Base-by-base conservation (phyloP, 768 basidiomycete genomes). In the Calocybe gangraenosa region DNA sequence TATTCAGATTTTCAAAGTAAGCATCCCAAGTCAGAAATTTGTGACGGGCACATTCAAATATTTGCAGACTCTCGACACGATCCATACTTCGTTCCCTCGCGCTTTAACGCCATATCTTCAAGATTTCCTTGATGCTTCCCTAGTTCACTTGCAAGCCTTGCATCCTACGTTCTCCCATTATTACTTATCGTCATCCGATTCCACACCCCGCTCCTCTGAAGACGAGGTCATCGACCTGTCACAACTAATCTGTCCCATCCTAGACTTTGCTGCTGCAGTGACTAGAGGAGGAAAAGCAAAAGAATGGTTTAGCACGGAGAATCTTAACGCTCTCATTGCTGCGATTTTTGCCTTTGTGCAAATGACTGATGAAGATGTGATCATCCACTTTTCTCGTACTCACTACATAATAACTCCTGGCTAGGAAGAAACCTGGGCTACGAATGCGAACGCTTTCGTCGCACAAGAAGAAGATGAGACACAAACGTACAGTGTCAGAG, bases 391-490 rank as follows among this genome's bases (percentile, higher is more conserved):
- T 52, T 9, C 38, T 28, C 22, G 43, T 42, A 23, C n/a, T n/a
- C n/a, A n/a, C 46, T 49, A 39, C 43, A 47, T 20, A 21, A 32
- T 39, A 31, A 21, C 22, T 28, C 14, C 15, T 5, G 20, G 17
- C 37, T 50, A 97, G 92, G 92, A 93, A 59, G 91, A 93, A 22
- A 85, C 81, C 13, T 98, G 95, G 95, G 78, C 81, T 2, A 79
- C 74, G 42, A 87, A 96, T 55, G 82, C 90, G 3, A 97, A 98
- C 54, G 81, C 86, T 2, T 98, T 98, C 57, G 83, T 98, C 22
- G 85, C 87, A 19, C 92, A 98, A 59, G 94, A 97, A 58, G 92
- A 96, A 43, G 95, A 97, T 49, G 92, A 95, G 50, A 83, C 83
- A 1, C 81, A 87, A 42, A 60, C 74, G 1, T 94, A 92, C 58